These are phyloP conservation scores for Solanum corneliomulleri DNA, from an alignment of 257 asterid genomes.

Conservation along the genomic window DNA sequence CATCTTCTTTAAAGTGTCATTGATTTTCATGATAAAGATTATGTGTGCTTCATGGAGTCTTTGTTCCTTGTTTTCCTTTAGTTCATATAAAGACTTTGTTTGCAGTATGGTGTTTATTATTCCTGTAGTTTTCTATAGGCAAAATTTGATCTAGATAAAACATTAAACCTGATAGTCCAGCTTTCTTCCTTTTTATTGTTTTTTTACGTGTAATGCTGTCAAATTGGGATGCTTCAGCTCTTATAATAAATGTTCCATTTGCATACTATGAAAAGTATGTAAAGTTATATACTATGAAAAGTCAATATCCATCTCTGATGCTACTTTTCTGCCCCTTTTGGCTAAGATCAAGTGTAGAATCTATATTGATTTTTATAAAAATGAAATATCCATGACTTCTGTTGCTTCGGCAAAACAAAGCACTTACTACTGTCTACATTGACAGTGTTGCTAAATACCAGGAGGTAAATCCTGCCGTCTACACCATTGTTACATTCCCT, in stretches of 20 bases:
- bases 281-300: not conserved
- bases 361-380: not conserved
- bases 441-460: conserved; percentile 88
- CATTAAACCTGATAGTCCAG: not conserved
- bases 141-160: not conserved
- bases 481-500: conserved; percentile 82
- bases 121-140: not conserved
- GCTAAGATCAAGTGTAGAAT: not conserved
- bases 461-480: conserved; percentile 99
- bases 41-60: not conserved
- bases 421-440: not conserved
- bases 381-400: not conserved
- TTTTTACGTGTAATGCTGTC: not conserved
- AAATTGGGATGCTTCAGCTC: not conserved
- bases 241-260: not conserved
- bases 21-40: not conserved
- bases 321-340: not conserved
- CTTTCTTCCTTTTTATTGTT: not conserved
- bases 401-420: not conserved
- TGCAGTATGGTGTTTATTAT: not conserved
- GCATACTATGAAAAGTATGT: not conserved
- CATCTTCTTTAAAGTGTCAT: not conserved
- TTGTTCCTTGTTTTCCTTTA: not conserved
- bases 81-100: not conserved
- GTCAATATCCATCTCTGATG: not conserved